phyloP scores from a whole-genome alignment of 495 filamentous ascomycete genomes.

The Trypethelium eluteriae region DNA sequence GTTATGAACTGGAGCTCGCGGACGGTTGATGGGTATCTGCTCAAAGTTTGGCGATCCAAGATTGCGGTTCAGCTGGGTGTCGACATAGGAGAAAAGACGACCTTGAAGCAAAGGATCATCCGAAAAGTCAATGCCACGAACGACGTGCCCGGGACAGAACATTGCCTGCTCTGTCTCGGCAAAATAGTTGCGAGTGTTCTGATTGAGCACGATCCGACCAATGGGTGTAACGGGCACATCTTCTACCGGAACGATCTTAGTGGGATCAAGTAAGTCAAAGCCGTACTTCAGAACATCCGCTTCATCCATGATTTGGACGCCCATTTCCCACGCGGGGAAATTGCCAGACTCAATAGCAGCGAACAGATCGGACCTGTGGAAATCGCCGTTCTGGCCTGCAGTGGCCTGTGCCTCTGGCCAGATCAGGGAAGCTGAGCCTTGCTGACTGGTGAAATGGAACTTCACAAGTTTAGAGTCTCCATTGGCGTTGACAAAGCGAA shows the following conservation, averaged over 20 bases:
- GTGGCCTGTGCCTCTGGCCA: slow-evolving; percentile 65
- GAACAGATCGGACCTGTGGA: slow-evolving; percentile 62
- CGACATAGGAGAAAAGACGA: slow-evolving; percentile 67
- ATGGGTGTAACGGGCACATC: slow-evolving; percentile 57
- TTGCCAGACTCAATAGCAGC: slow-evolving; percentile 59
- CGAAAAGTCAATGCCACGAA: slow-evolving; percentile 64
- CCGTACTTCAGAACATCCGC: slow-evolving; percentile 53
- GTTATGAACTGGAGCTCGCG: slow-evolving; percentile 56
- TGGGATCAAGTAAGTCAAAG: slow-evolving; percentile 67
- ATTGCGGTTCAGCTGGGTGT: slow-evolving; percentile 66
- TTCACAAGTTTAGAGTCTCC: slow-evolving; percentile 62
- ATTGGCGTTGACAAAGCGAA: slow-evolving; percentile 58
- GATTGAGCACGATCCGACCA: slow-evolving; percentile 61
- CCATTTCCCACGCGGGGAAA: slow-evolving; percentile 65
- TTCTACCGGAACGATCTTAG: slow-evolving; percentile 70
- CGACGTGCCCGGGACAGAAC: slow-evolving; percentile 36
- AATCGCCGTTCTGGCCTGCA: slow-evolving; percentile 64
- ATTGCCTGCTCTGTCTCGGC: slow-evolving; percentile 66
- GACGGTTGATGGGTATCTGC: slow-evolving; percentile 67
- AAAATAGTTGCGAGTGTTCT: slow-evolving; percentile 69
- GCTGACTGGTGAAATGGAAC: slow-evolving; percentile 62
- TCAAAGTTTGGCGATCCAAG: slow-evolving; percentile 64
- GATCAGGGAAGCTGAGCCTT: slow-evolving; percentile 61
- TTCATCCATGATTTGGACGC: slow-evolving; percentile 66
- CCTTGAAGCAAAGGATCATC: slow-evolving; percentile 69